These are phyloP conservation scores for Apiospora rasikravindrae DNA, from an alignment of 2,329 filamentous ascomycete species.

Conservation along the genomic window DNA sequence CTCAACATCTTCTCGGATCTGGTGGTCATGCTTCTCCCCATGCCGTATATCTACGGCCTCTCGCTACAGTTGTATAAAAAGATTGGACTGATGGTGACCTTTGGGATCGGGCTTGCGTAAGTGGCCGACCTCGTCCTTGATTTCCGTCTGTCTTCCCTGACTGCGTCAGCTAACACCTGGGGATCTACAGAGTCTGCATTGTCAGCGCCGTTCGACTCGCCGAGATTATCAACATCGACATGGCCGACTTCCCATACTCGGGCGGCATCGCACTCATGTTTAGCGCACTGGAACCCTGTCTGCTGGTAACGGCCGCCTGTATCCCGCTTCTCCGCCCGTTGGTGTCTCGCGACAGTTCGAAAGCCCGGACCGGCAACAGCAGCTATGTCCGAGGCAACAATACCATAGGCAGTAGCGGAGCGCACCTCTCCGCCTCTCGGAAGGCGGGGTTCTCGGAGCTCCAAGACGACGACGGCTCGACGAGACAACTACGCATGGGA, in stretches of 20 bases:
- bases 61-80: constrained; percentile 39
- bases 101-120: constrained; percentile 42
- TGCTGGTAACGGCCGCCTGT: constrained; percentile 22
- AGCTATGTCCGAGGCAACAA: not conserved
- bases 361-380: not conserved
- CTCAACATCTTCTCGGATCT: constrained; percentile 41
- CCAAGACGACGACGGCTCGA: not conserved
- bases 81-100: constrained; percentile 36
- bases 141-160: constrained; percentile 10
- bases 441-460: not conserved
- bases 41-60: constrained; percentile 40
- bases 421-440: not conserved
- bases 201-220: constrained; percentile 24
- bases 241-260: constrained; percentile 21
- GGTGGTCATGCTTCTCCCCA: constrained; percentile 37
- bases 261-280: constrained; percentile 20
- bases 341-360: not conserved
- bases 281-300: constrained; percentile 21
- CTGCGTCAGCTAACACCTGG: not conserved
- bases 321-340: constrained; percentile 25
- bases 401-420: not conserved
- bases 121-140: constrained; percentile 21
- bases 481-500: not conserved
- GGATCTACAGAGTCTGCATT: constrained; percentile 21
- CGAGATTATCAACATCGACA: constrained; percentile 21